phyloP scores from a whole-genome alignment of 2,329 filamentous ascomycete genomes.

The Lachnellula suecica region DNA sequence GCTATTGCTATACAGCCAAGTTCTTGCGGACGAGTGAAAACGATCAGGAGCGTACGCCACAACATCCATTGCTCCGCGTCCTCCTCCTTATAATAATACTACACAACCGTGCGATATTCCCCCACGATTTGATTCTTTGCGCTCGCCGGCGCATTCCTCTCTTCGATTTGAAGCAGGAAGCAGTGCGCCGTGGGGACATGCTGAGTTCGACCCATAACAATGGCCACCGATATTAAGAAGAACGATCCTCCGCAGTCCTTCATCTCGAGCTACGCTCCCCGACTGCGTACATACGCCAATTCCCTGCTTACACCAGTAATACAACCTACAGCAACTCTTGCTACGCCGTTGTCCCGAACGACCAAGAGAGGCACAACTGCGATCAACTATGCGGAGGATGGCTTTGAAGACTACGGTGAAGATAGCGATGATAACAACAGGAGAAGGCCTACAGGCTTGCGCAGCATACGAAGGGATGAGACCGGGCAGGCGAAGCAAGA shows the following conservation, averaged over 20 bases:
- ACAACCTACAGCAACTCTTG: constrained; percentile 63
- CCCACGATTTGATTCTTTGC: background rate
- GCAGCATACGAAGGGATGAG: constrained; percentile 80
- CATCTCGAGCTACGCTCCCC: constrained; percentile 86
- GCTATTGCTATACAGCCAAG: background rate
- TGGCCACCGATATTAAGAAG: constrained; percentile 25
- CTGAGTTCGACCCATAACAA: constrained; percentile 19
- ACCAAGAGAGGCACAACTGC: constrained; percentile 96
- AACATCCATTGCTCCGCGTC: background rate
- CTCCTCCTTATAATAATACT: background rate
- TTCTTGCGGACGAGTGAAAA: background rate
- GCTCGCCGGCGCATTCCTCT: constrained; percentile 15
- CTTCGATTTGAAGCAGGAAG: background rate
- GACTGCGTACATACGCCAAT: constrained; percentile 87
- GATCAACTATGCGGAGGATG: constrained; percentile 97
- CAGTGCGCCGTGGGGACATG: constrained; percentile 13
- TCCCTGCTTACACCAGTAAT: constrained; percentile 84
- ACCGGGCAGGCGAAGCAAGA: constrained; percentile 61
- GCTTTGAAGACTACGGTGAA: constrained; percentile 81
- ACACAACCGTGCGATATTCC: background rate
- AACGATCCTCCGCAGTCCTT: constrained; percentile 74
- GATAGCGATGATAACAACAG: constrained; percentile 68
- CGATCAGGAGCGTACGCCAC: background rate
- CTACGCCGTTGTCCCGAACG: constrained; percentile 72
- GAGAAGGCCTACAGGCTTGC: constrained; percentile 72